Percentiles rank a stretch among this genome's conserved stretches.
Conservation (phyloP, 2,329 filamentous ascomycete genomes). For the Grosmannia serpens region DNA sequence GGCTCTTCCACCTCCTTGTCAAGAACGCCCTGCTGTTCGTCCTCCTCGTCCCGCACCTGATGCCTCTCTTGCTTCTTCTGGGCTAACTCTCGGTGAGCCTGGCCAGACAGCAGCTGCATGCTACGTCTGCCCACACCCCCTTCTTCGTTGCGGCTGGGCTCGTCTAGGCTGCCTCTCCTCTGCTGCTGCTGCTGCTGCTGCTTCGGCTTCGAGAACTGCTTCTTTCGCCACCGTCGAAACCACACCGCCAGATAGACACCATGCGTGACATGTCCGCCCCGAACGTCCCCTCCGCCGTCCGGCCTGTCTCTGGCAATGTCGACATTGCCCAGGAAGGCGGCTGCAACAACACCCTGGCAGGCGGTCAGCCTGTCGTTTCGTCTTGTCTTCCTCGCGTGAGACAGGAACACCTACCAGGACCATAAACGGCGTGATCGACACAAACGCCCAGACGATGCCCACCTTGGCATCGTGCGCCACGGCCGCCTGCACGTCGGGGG, state of each 20-base stretch:
- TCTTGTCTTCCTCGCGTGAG: background rate
- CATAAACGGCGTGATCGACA: constrained; percentile 50
- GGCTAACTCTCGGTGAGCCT: background rate
- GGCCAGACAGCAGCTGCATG: background rate
- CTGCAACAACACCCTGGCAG: constrained; percentile 15
- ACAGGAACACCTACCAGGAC: constrained; percentile 20
- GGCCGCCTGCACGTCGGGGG: background rate
- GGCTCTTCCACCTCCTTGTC: background rate
- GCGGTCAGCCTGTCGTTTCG: no score
- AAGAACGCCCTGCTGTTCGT: background rate
- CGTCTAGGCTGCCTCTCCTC: background rate
- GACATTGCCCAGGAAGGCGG: constrained; percentile 22
- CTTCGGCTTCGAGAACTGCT: background rate
- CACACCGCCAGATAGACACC: constrained; percentile 5
- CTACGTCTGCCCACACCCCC: background rate
- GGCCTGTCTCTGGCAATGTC: constrained; percentile 15
- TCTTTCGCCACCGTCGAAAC: background rate
- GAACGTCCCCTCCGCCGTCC: background rate
- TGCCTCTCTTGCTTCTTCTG: no score
- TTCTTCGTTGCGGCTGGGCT: background rate
- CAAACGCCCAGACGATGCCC: constrained; percentile 55
- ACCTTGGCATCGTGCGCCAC: background rate
- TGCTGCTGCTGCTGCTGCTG: background rate
- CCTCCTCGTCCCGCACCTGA: no score
- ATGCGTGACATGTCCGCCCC: background rate